Evolutionary conservation across 176 grass and related monocot genomes (phyloP).

Genomic region (Carex parvula): DNA sequence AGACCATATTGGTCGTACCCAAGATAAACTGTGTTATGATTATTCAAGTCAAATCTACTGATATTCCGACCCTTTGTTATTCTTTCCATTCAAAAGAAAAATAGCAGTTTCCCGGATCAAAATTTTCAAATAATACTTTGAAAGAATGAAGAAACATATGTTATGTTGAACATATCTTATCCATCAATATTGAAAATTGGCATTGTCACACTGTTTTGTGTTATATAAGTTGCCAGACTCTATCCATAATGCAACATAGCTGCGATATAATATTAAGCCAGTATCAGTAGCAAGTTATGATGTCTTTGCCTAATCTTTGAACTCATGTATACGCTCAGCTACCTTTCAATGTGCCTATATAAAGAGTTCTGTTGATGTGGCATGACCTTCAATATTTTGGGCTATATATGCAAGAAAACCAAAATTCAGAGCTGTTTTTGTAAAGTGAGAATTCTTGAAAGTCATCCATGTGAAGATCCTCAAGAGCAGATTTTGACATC

Average conservation of each 20-base stretch:
- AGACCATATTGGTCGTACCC: not conserved
- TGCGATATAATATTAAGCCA: not conserved
- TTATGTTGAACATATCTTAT: not conserved
- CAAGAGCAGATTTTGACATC: conserved; percentile 1
- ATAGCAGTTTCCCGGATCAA: not conserved
- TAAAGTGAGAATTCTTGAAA: not conserved
- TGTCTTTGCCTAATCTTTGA: conserved; percentile 5
- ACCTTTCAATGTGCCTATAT: not conserved
- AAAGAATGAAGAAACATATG: not conserved
- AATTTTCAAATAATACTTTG: conserved; percentile 2
- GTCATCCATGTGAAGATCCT: not conserved
- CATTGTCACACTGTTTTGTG: not conserved
- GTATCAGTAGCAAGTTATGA: not conserved
- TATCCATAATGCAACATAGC: not conserved
- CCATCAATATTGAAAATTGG: not conserved
- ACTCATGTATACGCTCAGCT: not conserved
- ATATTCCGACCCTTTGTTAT: not conserved
- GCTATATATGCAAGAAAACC: conserved; percentile 8
- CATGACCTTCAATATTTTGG: conserved; percentile 3
- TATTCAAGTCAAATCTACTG: not conserved
- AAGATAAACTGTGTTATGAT: not conserved
- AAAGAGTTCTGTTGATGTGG: not conserved
- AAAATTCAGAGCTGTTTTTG: not conserved
- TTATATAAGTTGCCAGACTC: not conserved
- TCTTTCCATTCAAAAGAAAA: not conserved